Base-by-base conservation (phyloP, 768 basidiomycete genomes). In the Mycena capillaripes region DNA sequence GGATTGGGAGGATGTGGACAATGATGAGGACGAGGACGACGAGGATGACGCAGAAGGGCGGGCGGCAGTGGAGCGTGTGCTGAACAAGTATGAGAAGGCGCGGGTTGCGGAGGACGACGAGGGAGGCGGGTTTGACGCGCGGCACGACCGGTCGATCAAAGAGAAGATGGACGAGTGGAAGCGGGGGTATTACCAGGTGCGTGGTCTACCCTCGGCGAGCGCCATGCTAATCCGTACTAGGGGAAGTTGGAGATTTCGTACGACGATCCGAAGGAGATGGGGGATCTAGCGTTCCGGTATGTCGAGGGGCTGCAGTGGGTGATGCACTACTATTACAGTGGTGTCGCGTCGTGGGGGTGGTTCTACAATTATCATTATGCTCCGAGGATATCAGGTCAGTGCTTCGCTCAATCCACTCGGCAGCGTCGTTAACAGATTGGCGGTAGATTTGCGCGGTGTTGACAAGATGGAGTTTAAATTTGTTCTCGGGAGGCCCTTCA, bases 351-450 rank as follows among this genome's bases (percentile, higher is more conserved):
- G 19, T 99, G 98, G 98, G 90, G 95, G 25, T 99, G 98, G 98
- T 99, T 97, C 85, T 99, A 99, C 83, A 86, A 97, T 81, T 99
- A 98, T 80, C 97, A 99, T 79, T 99, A 97, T 80, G 94, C 98
- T 0, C 98, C 98, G 25, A 91, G 97, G 32, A 98, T 99, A 66
- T 96, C 96, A 23, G 97, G 97, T 97, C n/a, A n/a, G 76, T 63
- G 87, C 79, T 19, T 21, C 32, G 5, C 32, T 23, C 21, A 0
- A 1, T 25, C 8, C 19, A 23, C 42, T 38, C 52, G 30, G 38
- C 11, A 52, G 4, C 29, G 42, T 16, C 68, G 60, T 40, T 30
- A 6, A 71, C 50, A 4, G 1, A 0, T 36, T 2, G 19, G 19
- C 30, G 27, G 62, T 52, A 89, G 88, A 88, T 79, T 75, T 85